Percentiles rank a stretch among this genome's conserved stretches.
Evolutionary conservation across 345 rosid species (phyloP).

Genomic region (Salix viminalis): DNA sequence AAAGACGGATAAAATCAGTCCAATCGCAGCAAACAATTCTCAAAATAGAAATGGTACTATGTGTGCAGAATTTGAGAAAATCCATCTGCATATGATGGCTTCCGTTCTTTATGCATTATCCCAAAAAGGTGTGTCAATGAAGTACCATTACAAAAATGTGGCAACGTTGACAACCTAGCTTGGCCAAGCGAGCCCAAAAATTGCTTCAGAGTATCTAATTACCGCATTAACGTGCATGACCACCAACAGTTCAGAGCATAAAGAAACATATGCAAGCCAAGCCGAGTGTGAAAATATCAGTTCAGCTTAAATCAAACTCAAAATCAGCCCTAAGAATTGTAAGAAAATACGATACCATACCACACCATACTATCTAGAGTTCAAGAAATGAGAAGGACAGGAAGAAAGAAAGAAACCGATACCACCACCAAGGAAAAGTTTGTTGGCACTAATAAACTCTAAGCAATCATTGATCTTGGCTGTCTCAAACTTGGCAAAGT

Average conservation of each 20-base stretch:
- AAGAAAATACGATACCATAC: not conserved
- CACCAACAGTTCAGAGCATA: not conserved
- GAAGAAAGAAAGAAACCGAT: not conserved
- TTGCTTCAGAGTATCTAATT: not conserved
- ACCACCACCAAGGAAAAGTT: slow-evolving; percentile 67
- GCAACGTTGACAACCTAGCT: not conserved
- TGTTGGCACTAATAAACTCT: slow-evolving; percentile 58
- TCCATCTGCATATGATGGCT: not conserved
- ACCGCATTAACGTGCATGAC: not conserved
- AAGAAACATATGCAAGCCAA: not conserved
- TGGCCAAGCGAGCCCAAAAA: not conserved
- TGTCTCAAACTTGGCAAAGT: slow-evolving; percentile 83
- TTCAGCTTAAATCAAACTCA: slow-evolving; percentile 9
- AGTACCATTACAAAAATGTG: not conserved
- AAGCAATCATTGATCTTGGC: slow-evolving; percentile 76
- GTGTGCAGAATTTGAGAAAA: not conserved
- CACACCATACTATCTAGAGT: not conserved
- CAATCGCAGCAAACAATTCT: not conserved
- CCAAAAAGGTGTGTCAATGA: not conserved
- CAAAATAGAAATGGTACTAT: not conserved
- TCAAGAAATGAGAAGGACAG: not conserved
- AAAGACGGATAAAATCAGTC: not conserved
- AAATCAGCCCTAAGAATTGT: not conserved
- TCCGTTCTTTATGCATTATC: not conserved
- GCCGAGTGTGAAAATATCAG: not conserved